phyloP scores from a whole-genome alignment of 192 early-diverging fungal genomes.

The Rhizophagus prolifer region DNA sequence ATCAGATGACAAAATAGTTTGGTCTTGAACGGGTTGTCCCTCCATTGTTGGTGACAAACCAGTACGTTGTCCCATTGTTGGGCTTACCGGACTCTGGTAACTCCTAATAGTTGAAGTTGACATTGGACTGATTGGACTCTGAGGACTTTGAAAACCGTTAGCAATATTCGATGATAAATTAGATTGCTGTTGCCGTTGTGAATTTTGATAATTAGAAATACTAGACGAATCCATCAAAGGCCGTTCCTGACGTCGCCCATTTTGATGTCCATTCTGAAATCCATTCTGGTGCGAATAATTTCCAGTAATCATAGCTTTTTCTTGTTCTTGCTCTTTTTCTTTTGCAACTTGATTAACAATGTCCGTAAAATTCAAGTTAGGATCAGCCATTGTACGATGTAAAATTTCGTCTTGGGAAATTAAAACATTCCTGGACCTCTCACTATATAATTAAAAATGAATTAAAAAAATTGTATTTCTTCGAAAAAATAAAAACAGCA shows the following conservation, averaged over 20 bases:
- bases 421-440: neutral
- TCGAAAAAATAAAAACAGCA: neutral
- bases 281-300: neutral
- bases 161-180: too few species aligned
- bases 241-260: too few species aligned
- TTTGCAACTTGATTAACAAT: constrained; percentile 11
- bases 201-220: too few species aligned
- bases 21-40: neutral
- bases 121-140: too few species aligned
- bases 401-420: constrained; percentile 21
- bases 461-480: neutral
- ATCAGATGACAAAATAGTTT: neutral
- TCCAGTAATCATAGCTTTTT: neutral
- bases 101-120: too few species aligned
- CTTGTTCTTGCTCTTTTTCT: constrained; percentile 14
- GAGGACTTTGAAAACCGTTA: too few species aligned
- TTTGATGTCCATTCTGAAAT: neutral
- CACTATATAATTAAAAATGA: neutral
- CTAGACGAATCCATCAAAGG: too few species aligned
- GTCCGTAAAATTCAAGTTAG: neutral
- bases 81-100: too few species aligned
- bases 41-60: neutral
- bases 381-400: neutral
- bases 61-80: neutral
- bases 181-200: too few species aligned